Evolutionary conservation across 108 stramenopile genomes (phyloP).

Genomic region (Epithemia pelagica): DNA sequence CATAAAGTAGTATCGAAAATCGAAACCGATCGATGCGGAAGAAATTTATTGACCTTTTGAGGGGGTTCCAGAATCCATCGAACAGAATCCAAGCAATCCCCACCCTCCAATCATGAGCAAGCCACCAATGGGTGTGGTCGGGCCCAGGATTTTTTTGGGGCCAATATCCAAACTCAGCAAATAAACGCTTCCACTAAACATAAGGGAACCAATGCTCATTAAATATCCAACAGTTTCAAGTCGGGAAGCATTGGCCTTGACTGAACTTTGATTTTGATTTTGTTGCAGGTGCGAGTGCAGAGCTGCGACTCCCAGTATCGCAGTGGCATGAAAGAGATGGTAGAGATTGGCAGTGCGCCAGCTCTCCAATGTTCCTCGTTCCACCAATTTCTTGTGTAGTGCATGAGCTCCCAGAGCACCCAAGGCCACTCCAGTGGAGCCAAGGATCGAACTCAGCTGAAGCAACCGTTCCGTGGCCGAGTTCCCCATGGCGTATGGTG

Average conservation of each 20-base stretch:
- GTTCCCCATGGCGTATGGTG: conserved; percentile 1
- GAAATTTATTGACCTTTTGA: too few relatives aligned
- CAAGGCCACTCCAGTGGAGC: conserved; percentile 54
- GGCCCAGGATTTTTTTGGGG: conserved; percentile 64
- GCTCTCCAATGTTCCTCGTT: conserved; percentile 42
- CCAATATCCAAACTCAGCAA: conserved; percentile 58
- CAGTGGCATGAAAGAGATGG: conserved; percentile 76
- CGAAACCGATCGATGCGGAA: too few relatives aligned
- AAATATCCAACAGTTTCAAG: conserved; percentile 47
- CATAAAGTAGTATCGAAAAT: too few relatives aligned
- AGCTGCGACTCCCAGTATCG: conserved; percentile 58
- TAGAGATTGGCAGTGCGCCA: conserved; percentile 79
- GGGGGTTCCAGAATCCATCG: too few relatives aligned
- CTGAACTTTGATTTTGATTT: conserved; percentile 3
- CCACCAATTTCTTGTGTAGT: conserved; percentile 41
- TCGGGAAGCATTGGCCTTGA: background rate
- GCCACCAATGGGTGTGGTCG: conserved; percentile 86
- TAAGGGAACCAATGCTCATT: conserved; percentile 49
- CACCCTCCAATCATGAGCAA: conserved; percentile 77
- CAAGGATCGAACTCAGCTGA: conserved; percentile 42
- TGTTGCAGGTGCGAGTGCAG: background rate
- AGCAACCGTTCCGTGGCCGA: background rate
- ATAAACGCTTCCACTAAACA: conserved; percentile 84
- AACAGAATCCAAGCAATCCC: conserved; percentile 38
- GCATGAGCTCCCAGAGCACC: conserved; percentile 80